Evolutionary conservation across 2,329 filamentous ascomycete genomes (phyloP), one percentile per base, ranked within the genome.

Genomic region (Ophiostoma ulmi): DNA sequence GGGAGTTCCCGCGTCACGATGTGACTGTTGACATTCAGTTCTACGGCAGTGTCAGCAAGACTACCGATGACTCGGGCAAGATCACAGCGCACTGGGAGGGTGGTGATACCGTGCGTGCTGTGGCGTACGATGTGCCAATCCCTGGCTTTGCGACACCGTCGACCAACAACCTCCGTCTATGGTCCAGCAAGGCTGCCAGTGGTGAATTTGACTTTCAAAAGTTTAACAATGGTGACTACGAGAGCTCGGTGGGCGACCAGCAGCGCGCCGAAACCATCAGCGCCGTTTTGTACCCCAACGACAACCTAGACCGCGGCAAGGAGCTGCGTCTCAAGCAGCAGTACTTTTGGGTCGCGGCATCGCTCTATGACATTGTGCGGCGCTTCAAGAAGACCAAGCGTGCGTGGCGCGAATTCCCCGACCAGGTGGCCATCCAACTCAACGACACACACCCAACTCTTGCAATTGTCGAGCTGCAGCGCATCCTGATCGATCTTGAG

Each of bases 131-230:
- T 80, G 92, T 97, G 61, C 88, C 89, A 72, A 92, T 98, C 75
- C 95, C 95, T 26, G 95, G 95, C 11, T 98, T 93, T 78, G 89
- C 88, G 73, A 99, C 95, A 0, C 84, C 88, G 8, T 94, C 94
- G 13, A 97, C 94, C 75, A 99, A 99, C 84, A 99, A 99, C 81
- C 85, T 99, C 74, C 91, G 95, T 72, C 85, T 99, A 55, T 99
- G 95, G 95, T 97, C 93, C 64, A 97, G 93, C 84, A 97, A 97
- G 82, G 94, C 95, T 63, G 94, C 94, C 65, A 94, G 92, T 76
- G 95, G 95, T 74, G 95, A 99, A 80, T 99, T 99, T 74, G 94
- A 99, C 82, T 99, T 99, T 82, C 94, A 97, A 78, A 98, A 98
- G 80, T 99, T 99, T 88, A 99, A 99, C 82, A 95, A 86, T 72